Evolutionary conservation across 2,329 filamentous ascomycete species (phyloP), one percentile per base, ranked within the genome.

Genomic region (Sclerotinia sclerotiorum): DNA sequence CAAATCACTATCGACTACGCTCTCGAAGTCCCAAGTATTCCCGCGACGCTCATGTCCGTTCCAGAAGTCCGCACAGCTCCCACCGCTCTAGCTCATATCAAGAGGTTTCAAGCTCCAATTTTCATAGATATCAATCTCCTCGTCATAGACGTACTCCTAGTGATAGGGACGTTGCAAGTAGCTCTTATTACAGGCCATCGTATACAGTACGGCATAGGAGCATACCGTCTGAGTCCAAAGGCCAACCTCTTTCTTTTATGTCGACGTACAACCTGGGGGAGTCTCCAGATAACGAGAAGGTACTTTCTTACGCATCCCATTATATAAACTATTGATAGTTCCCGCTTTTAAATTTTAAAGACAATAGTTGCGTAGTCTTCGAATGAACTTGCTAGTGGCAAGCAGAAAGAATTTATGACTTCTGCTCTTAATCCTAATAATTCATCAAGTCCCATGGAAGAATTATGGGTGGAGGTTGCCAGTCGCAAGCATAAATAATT

Each of bases 391-490:
- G n/a, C 60, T 24, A 51, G 60, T 42, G 15, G n/a, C 32, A 63
- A 63, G n/a, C 60, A 51, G 8, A 11, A n/a, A 51, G 60, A 63
- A 42, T 13, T 39, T 7, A 21, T n/a, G 11, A 8, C 3, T 8
- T 15, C 46, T 63, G n/a, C 32, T 24, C 13, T 15, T 19, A 24
- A 6, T 5, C 35, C 7, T 39, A 21, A 7, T 7, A 17, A 27
- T 35, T 6, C n/a, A 42, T 8, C 60, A 63, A 51, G 8, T 42
- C 15, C 32, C 51, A 21, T 42, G 24, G 13, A 42, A 52, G 46
- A 62, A n/a, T 54, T 55, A 8, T 67, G 46, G 65, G 55, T 7
- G n/a, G 56, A 67, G 11, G 32, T 67, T 27, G 32, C 65, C 13
- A 54, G 55, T 54, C 65, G 55, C 24, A 62, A 67, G 46, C 46